Base-by-base conservation (phyloP, 805 yeast species). In the Barnettozyma sucrosica region DNA sequence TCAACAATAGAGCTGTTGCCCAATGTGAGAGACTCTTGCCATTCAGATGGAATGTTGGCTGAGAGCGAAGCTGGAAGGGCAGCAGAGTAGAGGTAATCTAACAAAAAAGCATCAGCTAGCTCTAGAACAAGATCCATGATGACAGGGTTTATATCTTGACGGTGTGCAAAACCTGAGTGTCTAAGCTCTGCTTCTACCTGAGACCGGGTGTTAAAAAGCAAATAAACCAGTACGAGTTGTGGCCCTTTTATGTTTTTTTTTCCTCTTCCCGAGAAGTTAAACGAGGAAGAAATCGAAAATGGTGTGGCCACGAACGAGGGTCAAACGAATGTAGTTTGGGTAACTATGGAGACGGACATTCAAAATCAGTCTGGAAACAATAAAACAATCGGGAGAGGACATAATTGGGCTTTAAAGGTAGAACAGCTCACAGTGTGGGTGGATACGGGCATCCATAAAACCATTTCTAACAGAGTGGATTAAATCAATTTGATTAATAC, bases 71-170 rank as follows among this genome's bases (percentile, higher is more conserved):
- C 70, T 14, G 96, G 96, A 41, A 88, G 69, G 3, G 79, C 51
- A 36, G 68, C 68, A 26, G 97, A 86, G 58, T 89, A 92, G 16
- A 79, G 69, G 63, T 71, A 74, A 69, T 93, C 99, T 44, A 92
- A 77, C 25, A 80, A 58, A 57, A 69, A 86, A 42, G 86, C 74
- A 67, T 93, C 99, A 41, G 72, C 68, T 21, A 80, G 70, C 66
- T 93, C 99, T 45, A 93, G 75, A 21, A 89, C 89, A 61, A 93
- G 71, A 83, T 93, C 99, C 99, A 93, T 92, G 21, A 23, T 18
- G 14, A 14, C 14, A 7, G n/a, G 7, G 16, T 13, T 4, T 28
- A 7, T 5, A 16, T 28, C 32, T 28, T 13, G 14, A 16, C 32
- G 14, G 32, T 28, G 7, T 11, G 16, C 32, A 11, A 14, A 28